Evolutionary conservation across 768 basidiomycete species (phyloP).

Genomic region (Termitomyces sp.): DNA sequence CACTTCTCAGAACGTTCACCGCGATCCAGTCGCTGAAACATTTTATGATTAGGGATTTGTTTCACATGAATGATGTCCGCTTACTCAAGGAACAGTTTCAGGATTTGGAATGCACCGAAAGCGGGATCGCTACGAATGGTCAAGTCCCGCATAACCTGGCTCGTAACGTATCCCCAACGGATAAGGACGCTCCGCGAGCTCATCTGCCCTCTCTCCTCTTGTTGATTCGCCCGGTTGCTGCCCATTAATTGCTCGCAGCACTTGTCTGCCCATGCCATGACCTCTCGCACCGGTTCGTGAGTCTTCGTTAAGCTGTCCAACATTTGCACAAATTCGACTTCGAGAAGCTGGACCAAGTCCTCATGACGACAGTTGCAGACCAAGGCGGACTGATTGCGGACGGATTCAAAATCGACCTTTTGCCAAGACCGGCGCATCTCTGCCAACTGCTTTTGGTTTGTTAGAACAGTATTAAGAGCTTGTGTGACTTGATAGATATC

Average conservation of each 20-base stretch:
- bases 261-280: constrained; percentile 91
- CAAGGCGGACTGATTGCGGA: constrained; percentile 87
- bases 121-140: constrained; percentile 91
- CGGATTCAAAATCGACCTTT: constrained; percentile 86
- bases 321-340: constrained; percentile 78
- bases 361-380: constrained; percentile 93
- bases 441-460: constrained; percentile 76
- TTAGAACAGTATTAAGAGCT: constrained; percentile 82
- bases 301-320: constrained; percentile 69
- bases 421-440: constrained; percentile 89
- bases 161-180: constrained; percentile 90
- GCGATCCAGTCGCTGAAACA: constrained; percentile 80
- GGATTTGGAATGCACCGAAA: constrained; percentile 88
- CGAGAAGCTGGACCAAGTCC: constrained; percentile 78
- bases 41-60: constrained; percentile 14
- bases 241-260: constrained; percentile 84
- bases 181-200: constrained; percentile 85
- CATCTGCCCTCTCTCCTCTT: constrained; percentile 78
- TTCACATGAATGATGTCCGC: constrained; percentile 23
- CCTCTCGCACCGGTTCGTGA: constrained; percentile 75
- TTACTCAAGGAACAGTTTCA: constrained; percentile 88
- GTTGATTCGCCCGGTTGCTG: constrained; percentile 46
- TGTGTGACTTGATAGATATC: constrained; percentile 92
- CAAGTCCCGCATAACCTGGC: constrained; percentile 89
- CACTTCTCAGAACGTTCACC: constrained; percentile 80